Conservation (phyloP, 116 monocot genomes). For the Cymodocea nodosa region DNA sequence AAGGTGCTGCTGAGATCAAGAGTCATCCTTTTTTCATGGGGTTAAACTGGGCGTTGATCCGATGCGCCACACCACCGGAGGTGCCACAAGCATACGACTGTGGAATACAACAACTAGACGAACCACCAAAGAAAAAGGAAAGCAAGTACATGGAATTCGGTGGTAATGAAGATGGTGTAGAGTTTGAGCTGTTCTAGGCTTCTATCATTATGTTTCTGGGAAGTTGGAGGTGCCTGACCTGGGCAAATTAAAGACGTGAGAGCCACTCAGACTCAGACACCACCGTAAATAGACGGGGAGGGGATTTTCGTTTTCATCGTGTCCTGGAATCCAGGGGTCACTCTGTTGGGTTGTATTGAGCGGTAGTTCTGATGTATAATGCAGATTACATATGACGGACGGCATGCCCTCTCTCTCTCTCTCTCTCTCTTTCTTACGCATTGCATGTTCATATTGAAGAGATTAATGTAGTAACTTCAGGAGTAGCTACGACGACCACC, state of each 20-base stretch:
- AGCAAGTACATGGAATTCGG: slow-evolving; percentile 53
- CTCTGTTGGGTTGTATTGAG: not conserved
- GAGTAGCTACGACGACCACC: not conserved
- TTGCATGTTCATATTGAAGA: slow-evolving; percentile 3
- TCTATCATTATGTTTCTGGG: not conserved
- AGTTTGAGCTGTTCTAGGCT: slow-evolving; percentile 70
- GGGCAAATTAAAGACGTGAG: too few species aligned
- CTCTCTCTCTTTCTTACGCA: too few species aligned
- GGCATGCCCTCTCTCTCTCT: not conserved
- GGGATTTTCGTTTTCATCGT: too few species aligned
- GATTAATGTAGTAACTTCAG: slow-evolving; percentile 4
- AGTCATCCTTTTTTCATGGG: slow-evolving; percentile 72
- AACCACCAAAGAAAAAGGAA: slow-evolving; percentile 36
- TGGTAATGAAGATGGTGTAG: slow-evolving; percentile 32
- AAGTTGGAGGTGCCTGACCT: too few species aligned
- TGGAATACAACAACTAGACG: slow-evolving; percentile 7
- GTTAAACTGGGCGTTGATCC: slow-evolving; percentile 79
- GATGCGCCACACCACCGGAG: slow-evolving; percentile 18
- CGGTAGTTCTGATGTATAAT: not conserved
- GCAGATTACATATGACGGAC: not conserved
- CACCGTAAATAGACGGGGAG: too few species aligned
- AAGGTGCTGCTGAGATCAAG: slow-evolving; percentile 89
- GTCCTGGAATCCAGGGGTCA: not conserved
- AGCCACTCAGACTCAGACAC: too few species aligned
- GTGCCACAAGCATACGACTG: too few species aligned